Evolutionary conservation across 345 rosid genomes (phyloP).

Genomic region (Moringa oleifera): DNA sequence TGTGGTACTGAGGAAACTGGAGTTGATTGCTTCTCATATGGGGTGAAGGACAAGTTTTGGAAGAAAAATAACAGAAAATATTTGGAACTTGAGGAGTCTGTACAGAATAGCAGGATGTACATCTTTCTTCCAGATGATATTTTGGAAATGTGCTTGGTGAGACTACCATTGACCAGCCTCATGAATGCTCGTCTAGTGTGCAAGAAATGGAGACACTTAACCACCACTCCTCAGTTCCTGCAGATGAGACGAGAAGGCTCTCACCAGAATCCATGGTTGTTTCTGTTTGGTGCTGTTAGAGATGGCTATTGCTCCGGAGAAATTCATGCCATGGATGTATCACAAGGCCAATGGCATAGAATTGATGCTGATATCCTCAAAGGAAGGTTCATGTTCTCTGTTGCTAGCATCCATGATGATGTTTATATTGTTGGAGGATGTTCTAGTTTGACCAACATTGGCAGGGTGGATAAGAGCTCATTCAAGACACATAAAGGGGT

Average conservation of each 20-base stretch:
- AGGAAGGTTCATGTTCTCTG: slow-evolving; percentile 88
- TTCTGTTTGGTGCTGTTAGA: slow-evolving; percentile 77
- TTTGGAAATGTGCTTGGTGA: slow-evolving; percentile 84
- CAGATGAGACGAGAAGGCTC: slow-evolving; percentile 66
- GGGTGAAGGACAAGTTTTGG: slow-evolving; percentile 78
- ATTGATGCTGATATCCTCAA: slow-evolving; percentile 57
- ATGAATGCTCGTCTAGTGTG: slow-evolving; percentile 92
- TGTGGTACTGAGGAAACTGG: slow-evolving; percentile 71
- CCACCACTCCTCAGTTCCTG: slow-evolving; percentile 62
- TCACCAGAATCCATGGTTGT: slow-evolving; percentile 81
- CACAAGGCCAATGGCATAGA: slow-evolving; percentile 74
- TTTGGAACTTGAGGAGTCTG: slow-evolving; percentile 37
- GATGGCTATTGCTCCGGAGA: slow-evolving; percentile 81
- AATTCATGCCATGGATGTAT: slow-evolving; percentile 70
- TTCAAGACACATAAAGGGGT: slow-evolving; percentile 82
- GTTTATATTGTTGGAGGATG: slow-evolving; percentile 84
- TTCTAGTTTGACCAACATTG: slow-evolving; percentile 58
- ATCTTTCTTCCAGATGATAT: slow-evolving; percentile 83
- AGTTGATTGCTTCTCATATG: slow-evolving; percentile 86
- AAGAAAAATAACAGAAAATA: slow-evolving; percentile 56
- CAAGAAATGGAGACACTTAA: slow-evolving; percentile 84
- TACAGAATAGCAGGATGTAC: slow-evolving; percentile 46
- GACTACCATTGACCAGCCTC: slow-evolving; percentile 77
- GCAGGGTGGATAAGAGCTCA: slow-evolving; percentile 75
- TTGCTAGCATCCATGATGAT: slow-evolving; percentile 67